Conservation (phyloP, 2,329 filamentous ascomycete genomes). For the Dactylellina cionopaga region DNA sequence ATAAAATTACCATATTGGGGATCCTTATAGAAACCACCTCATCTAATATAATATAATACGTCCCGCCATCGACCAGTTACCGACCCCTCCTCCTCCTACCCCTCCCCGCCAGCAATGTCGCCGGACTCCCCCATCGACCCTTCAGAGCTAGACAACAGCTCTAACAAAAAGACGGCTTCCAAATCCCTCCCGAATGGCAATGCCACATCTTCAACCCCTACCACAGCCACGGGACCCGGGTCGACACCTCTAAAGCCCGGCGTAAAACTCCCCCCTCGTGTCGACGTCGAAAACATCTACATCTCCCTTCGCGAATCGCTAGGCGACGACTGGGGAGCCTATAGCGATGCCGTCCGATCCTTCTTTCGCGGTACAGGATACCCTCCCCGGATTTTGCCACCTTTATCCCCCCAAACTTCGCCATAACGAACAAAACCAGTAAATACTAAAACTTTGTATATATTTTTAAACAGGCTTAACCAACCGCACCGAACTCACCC, state of each 20-base stretch:
- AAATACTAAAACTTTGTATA: constrained; percentile 68
- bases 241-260: constrained; percentile 45
- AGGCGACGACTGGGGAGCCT: constrained; percentile 50
- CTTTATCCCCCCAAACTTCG: constrained; percentile 51
- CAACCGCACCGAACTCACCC: constrained; percentile 48
- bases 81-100: constrained; percentile 11
- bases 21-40: constrained; percentile 19
- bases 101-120: constrained; percentile 37
- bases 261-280: constrained; percentile 47
- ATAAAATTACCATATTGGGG: constrained; percentile 7
- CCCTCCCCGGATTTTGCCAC: constrained; percentile 30
- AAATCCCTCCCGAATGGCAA: constrained; percentile 50
- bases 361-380: constrained; percentile 52
- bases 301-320: constrained; percentile 49
- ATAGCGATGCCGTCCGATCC: constrained; percentile 50
- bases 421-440: constrained; percentile 62
- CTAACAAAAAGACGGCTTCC: constrained; percentile 37
- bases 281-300: constrained; percentile 53
- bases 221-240: constrained; percentile 33
- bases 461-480: constrained; percentile 60
- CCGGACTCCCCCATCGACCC: constrained; percentile 51
- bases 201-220: constrained; percentile 40
- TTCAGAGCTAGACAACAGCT: constrained; percentile 39
- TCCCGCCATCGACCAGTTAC: constrained; percentile 2
- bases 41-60: constrained; percentile 8